Base-by-base conservation (phyloP, 2,329 filamentous ascomycete species). In the Penicillium sp. region DNA sequence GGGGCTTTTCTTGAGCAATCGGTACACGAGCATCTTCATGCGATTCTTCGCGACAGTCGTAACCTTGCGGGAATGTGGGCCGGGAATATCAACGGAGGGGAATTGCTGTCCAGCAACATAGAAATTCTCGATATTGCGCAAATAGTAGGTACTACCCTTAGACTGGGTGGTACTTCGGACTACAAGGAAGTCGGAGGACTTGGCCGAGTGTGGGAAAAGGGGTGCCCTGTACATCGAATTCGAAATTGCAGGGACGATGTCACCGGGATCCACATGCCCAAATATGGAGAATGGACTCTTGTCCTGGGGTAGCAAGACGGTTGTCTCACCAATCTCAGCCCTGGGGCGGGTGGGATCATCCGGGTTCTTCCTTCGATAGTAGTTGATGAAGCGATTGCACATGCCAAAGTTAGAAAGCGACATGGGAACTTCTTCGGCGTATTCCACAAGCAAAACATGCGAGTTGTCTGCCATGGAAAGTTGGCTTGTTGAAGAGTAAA, bases 31-130 rank as follows among this genome's bases (percentile, higher is more conserved):
- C 88, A 97, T 97, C 79, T 95, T 96, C 75, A 99, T 87, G 35
- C 95, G 87, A 74, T 95, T 96, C 80, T 99, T 99, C 35, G 91
- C 89, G n/a, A 93, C 92, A 56, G 96, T 96, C 0, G 95, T 99
- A 29, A 98, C 93, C 73, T 95, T 96, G 59, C 95, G 85, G 37
- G 92, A 96, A 72, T 98, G 93, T 3, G 93, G 93, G 0, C 93
- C 93, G 3, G 95, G 95, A 5, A 99, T 90, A 68, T 98, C 93
- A 29, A 93, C 86, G 0, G 90, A 91, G 1, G 95, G 95, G 69
- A 98, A 92, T 55, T 93, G 89, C 72, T 99, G 95, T 7, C 95
- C 95, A 24, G 96, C 95, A 19, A 91, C 88, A 69, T 90, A 93
- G 6, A 99, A 78, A 70, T 97, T 90, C 58, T 98, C 93, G 47